Conservation (phyloP, 2,329 filamentous ascomycete species). For the Ceratocystis variospora region DNA sequence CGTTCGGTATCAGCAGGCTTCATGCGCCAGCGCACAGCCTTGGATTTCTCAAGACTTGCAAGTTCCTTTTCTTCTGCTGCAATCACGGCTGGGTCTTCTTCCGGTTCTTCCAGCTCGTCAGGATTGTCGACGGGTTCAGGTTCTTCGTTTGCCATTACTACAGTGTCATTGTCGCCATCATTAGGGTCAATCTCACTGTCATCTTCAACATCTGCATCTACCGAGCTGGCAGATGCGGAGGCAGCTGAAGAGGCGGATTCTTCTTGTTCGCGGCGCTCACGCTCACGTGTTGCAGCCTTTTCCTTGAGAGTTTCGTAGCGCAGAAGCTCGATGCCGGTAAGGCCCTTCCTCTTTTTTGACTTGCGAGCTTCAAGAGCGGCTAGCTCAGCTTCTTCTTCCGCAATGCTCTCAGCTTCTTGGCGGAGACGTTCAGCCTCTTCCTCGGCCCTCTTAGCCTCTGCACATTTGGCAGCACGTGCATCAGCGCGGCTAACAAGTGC, state of each 20-base stretch:
- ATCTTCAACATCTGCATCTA: conserved; percentile 16
- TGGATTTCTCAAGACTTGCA: conserved; percentile 9
- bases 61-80: conserved; percentile 13
- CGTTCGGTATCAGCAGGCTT: conserved; percentile 8
- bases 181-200: conserved; percentile 9
- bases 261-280: conserved; percentile 12
- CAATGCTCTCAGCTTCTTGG: conserved; percentile 6
- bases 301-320: conserved; percentile 14
- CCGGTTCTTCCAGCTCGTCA: conserved; percentile 15
- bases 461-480: conserved; percentile 3
- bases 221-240: conserved; percentile 5
- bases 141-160: conserved; percentile 17
- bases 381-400: conserved; percentile 12
- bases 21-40: conserved; percentile 5
- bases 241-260: conserved; percentile 16
- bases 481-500: conserved; percentile 9
- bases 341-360: conserved; percentile 2
- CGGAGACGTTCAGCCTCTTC: conserved; percentile 11
- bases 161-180: conserved; percentile 18
- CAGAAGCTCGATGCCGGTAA: not conserved
- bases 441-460: conserved; percentile 9
- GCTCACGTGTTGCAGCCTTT: conserved; percentile 9
- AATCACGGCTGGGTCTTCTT: conserved; percentile 15
- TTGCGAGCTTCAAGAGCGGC: conserved; percentile 12
- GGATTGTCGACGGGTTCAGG: not conserved